Base-by-base conservation (phyloP, 257 asterid genomes). In the Nicotiana paniculata region DNA sequence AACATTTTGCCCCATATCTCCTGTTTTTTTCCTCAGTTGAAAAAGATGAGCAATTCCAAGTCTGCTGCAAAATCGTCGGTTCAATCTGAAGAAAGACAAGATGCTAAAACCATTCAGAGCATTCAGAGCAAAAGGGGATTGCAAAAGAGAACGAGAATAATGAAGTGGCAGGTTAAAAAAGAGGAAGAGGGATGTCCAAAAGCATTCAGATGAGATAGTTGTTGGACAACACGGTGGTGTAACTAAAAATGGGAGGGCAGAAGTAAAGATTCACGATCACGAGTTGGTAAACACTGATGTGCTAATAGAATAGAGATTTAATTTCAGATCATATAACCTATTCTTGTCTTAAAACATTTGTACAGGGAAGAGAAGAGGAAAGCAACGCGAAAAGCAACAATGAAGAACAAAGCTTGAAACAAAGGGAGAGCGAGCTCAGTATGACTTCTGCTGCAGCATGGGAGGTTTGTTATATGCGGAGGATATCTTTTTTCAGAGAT, bases 21-120 rank as follows among this genome's bases (percentile, higher is more conserved):
- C 72, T 55, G 57, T 37, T 79, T 74, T 39, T 39, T 7, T 82
- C 66, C 83, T 82, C 95, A 93, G 99, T 89, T 93, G 86, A 91
- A 93, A 92, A 95, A 95, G 89, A 87, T 93, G 84, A 90, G 97
- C 87, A 91, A 93, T 82, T 67, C 83, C 46, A 93, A 90, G 77
- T 92, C 81, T 81, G 48, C 84, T 81, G 64, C 91, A 62, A 87
- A 85, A 77, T 51, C 81, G 18, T 51, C 87, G 35, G 90, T 83
- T 64, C 84, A 79, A 63, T 61, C 39, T n/a, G 97, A 90, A 80
- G 95, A 90, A 86, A 92, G 67, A 82, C 88, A 89, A 85, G 90
- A 61, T 43, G 61, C 89, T 46, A 89, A 84, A 82, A 43, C 82
- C 53, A 77, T 76, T 70, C 91, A 83, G 82, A 81, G 32, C 86